Conservation (phyloP, 495 filamentous ascomycete genomes). For the Melanomma pulvis-pyrius region DNA sequence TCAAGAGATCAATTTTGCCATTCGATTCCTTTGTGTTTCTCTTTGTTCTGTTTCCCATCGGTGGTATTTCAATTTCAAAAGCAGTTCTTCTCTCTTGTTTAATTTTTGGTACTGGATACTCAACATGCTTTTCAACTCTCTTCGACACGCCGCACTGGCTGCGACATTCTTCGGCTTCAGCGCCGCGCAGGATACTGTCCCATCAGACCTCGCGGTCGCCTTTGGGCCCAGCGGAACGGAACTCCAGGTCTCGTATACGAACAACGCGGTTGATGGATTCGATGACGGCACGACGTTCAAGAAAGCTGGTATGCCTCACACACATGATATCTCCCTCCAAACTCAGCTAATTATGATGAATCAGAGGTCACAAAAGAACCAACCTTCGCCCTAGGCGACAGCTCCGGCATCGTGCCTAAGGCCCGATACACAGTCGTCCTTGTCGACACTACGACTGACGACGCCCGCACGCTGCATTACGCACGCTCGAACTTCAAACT, state of each 20-base stretch:
- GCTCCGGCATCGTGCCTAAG: constrained; percentile 17
- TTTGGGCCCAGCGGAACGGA: constrained; percentile 12
- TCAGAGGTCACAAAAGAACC: constrained; percentile 24
- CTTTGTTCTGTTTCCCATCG: constrained; percentile 1
- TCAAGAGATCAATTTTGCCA: not conserved
- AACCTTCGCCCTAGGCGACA: constrained; percentile 33
- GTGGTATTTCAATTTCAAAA: not conserved
- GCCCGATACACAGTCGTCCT: constrained; percentile 31
- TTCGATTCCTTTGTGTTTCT: not conserved
- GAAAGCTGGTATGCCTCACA: constrained; percentile 17
- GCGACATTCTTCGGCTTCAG: not conserved
- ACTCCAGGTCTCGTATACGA: constrained; percentile 23
- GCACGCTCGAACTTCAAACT: constrained; percentile 29
- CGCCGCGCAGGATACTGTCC: constrained; percentile 1
- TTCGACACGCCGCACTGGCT: constrained; percentile 3
- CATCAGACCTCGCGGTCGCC: constrained; percentile 6
- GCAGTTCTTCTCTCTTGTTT: not conserved
- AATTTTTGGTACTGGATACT: not conserved
- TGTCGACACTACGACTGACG: constrained; percentile 32
- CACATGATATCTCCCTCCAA: not conserved
- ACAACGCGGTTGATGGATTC: constrained; percentile 18
- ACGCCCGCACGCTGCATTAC: constrained; percentile 28
- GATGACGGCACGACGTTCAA: constrained; percentile 23
- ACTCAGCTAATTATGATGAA: constrained; percentile 5
- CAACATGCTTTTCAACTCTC: constrained; percentile 2